phyloP scores from a whole-genome alignment of 352 stramenopile genomes.

The Pythium coloratum region DNA sequence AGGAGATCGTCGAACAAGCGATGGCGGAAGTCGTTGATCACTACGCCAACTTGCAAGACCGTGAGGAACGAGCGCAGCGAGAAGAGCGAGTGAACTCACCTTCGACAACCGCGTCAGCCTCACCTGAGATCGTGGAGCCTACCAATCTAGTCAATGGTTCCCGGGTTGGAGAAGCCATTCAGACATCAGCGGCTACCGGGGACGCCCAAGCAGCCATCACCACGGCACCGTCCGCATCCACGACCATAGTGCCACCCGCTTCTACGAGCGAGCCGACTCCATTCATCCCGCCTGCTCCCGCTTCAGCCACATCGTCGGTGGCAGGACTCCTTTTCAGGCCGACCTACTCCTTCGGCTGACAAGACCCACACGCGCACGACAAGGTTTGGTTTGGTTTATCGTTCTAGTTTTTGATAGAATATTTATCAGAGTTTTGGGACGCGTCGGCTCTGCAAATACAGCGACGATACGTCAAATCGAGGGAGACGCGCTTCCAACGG shows the following conservation, averaged over 20 bases:
- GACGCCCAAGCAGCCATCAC: background rate
- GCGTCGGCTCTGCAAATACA: conserved; percentile 13
- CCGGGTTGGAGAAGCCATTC: background rate
- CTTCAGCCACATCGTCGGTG: background rate
- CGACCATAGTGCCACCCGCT: background rate
- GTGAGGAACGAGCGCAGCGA: conserved; percentile 29
- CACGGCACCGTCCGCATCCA: background rate
- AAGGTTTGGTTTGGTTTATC: conserved; percentile 12
- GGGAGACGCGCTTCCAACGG: conserved; percentile 13
- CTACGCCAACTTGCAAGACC: conserved; percentile 40
- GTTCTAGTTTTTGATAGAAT: conserved; percentile 14
- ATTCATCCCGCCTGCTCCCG: background rate
- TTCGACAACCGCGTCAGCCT: background rate
- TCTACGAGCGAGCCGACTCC: background rate
- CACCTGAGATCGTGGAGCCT: background rate
- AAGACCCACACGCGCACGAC: background rate
- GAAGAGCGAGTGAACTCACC: conserved; percentile 13
- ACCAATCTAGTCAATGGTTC: background rate
- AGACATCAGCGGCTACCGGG: background rate
- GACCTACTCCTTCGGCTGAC: background rate
- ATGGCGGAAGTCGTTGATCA: conserved; percentile 40
- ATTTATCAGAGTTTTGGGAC: conserved; percentile 10
- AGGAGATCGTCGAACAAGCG: conserved; percentile 42
- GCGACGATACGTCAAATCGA: background rate
- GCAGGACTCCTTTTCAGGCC: background rate